Percentiles rank a stretch among this genome's conserved stretches.
phyloP scores from a whole-genome alignment of 1,284 basidiomycete species.

The Puccinia horiana region DNA sequence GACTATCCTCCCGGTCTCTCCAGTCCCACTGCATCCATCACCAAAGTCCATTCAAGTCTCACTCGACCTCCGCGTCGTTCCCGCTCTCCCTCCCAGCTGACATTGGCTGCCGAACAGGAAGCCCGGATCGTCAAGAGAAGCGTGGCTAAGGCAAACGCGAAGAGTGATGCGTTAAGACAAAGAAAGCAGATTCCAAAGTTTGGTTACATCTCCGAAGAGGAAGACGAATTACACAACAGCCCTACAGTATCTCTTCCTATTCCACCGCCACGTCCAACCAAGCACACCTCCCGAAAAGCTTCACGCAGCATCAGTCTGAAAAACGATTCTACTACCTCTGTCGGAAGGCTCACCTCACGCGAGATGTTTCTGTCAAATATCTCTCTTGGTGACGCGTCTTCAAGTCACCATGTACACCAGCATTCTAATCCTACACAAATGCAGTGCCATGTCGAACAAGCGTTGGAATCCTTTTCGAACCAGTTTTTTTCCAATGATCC shows the following conservation, averaged over 20 bases:
- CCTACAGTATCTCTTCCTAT: background rate
- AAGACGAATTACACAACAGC: background rate
- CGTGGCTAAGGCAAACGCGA: slow-evolving; percentile 31
- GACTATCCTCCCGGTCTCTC: slow-evolving; percentile 17
- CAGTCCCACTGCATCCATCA: slow-evolving; percentile 36
- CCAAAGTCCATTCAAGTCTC: slow-evolving; percentile 20
- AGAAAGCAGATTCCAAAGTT: background rate
- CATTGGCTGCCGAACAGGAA: slow-evolving; percentile 42
- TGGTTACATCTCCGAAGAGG: slow-evolving; percentile 22
- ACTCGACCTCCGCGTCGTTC: background rate
- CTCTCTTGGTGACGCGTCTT: background rate
- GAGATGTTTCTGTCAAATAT: background rate
- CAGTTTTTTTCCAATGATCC: background rate
- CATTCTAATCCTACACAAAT: background rate
- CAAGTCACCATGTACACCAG: background rate
- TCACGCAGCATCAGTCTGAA: background rate
- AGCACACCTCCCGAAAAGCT: background rate
- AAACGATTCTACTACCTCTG: background rate
- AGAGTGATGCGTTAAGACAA: slow-evolving; percentile 7
- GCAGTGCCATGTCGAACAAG: background rate
- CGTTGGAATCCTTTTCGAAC: background rate
- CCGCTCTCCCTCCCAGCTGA: slow-evolving; percentile 42
- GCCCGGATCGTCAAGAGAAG: slow-evolving; percentile 39
- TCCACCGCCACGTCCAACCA: background rate
- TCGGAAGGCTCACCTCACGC: background rate